Conservation (phyloP, 2,329 filamentous ascomycete genomes). For the Apiospora sp. region DNA sequence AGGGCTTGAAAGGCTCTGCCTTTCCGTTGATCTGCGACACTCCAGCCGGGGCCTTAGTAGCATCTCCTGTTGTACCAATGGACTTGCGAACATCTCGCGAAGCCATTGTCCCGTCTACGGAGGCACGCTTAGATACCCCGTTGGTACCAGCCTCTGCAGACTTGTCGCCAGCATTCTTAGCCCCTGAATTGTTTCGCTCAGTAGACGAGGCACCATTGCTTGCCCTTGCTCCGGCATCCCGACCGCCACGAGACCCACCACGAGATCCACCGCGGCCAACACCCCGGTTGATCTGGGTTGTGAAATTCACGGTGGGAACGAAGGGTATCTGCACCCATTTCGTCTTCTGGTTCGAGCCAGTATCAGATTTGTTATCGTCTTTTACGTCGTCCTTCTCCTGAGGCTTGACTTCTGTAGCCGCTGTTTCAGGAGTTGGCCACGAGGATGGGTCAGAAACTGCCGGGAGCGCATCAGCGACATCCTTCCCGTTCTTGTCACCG, state of each 20-base stretch:
- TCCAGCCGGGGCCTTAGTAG: slow-evolving; percentile 48
- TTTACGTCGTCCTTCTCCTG: slow-evolving; percentile 70
- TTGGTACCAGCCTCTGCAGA: neutral
- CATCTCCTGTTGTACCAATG: slow-evolving; percentile 44
- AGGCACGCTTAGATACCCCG: slow-evolving; percentile 50
- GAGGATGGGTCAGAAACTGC: slow-evolving; percentile 78
- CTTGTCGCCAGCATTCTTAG: slow-evolving; percentile 7
- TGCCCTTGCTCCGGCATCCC: slow-evolving; percentile 36
- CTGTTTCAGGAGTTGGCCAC: slow-evolving; percentile 91
- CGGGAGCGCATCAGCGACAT: slow-evolving; percentile 53
- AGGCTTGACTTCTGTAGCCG: slow-evolving; percentile 78
- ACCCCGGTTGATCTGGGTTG: slow-evolving; percentile 76
- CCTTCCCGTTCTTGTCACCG: slow-evolving; percentile 52
- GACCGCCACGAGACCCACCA: slow-evolving; percentile 39
- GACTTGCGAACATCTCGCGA: slow-evolving; percentile 58
- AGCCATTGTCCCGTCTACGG: slow-evolving; percentile 48
- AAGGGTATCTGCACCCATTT: slow-evolving; percentile 88
- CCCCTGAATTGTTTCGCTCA: slow-evolving; percentile 10
- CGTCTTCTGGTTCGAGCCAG: slow-evolving; percentile 69
- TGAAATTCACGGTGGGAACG: slow-evolving; percentile 85
- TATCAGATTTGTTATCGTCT: slow-evolving; percentile 64
- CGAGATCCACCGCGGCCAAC: slow-evolving; percentile 55
- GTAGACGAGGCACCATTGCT: slow-evolving; percentile 31
- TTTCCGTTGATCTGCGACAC: slow-evolving; percentile 24
- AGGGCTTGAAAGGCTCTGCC: slow-evolving; percentile 22